Evolutionary conservation across 805 yeast species (phyloP).

Genomic region (Cyberlindnera euphorbiiphila): DNA sequence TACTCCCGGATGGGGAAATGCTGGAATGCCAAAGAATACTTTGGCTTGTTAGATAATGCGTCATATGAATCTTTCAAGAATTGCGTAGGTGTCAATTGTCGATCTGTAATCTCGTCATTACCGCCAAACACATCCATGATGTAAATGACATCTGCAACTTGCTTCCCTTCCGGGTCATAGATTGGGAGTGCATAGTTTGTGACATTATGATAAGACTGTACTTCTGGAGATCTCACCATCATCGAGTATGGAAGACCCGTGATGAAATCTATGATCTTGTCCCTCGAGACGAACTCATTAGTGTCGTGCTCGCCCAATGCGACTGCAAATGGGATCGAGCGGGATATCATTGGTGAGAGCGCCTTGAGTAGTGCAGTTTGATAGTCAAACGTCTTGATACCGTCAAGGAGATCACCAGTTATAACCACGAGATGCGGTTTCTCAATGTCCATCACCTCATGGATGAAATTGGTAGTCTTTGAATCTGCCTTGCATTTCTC

Average conservation of each 20-base stretch:
- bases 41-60: conserved; percentile 24
- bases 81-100: conserved; percentile 24
- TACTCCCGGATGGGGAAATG: conserved; percentile 66
- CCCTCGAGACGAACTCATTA: conserved; percentile 43
- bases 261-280: conserved; percentile 42
- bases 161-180: conserved; percentile 26
- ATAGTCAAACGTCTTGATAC: conserved; percentile 53
- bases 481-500: conserved; percentile 49
- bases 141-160: conserved; percentile 38
- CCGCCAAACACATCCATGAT: conserved; percentile 56
- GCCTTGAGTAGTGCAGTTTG: conserved; percentile 60
- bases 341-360: conserved; percentile 47
- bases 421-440: conserved; percentile 59
- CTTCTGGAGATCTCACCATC: conserved; percentile 6
- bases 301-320: conserved; percentile 61
- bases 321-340: conserved; percentile 56
- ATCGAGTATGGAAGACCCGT: conserved; percentile 48
- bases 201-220: conserved; percentile 39
- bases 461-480: conserved; percentile 46
- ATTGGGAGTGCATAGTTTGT: conserved; percentile 44
- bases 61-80: conserved; percentile 31
- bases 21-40: conserved; percentile 56
- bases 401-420: conserved; percentile 65
- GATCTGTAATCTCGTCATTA: conserved; percentile 1
- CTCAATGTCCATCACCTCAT: conserved; percentile 50